Evolutionary conservation across 768 basidiomycete genomes (phyloP), one percentile per base, ranked within the genome.

Genomic region (Kwoniella sp.): DNA sequence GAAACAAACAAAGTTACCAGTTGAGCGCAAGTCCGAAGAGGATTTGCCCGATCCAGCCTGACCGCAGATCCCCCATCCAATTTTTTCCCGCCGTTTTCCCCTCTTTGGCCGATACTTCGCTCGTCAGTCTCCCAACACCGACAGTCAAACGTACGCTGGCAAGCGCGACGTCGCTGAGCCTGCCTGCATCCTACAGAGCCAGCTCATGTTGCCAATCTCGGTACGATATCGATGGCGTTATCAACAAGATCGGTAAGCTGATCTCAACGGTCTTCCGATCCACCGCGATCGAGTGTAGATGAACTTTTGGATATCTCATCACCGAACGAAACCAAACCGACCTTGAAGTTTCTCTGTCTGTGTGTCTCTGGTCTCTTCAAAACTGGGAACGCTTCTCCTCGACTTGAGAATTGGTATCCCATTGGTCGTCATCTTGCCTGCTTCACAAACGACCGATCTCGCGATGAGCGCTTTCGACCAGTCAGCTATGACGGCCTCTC

Each of bases 201-300:
- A n/a, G 8, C 41, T 15, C 29, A 28, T 15, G 48, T 51, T 60
- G 50, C 57, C 50, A 51, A 60, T 60, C 17, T 22, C 55, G 31
- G 22, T 93, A 0, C 92, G 41, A 9, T 22, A 47, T 61, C 60
- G 52, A 61, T 61, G 60, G 60, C 60, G 60, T 61, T 61, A 61
- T 55, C 60, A 47, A 29, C 26, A 53, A 12, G 15, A 53, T 26
- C 15, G 12, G 2, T 28, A 22, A 55, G 29, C 29, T 55, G 29
- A 22, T 34, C 23, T 22, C 9, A 55, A 26, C 54, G 54, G 54
- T 22, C 29, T n/a, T 31, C 54, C 54, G 15, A 55, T 31, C 34
- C 22, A 20, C 4, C n/a, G n/a, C 34, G 28, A 31, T 22, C 29
- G 52, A 53, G 25, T n/a, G 52, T 7, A 28, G 29, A 53, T 52